Conservation (phyloP, 352 stramenopile genomes). For the Pythium brachiatum region DNA sequence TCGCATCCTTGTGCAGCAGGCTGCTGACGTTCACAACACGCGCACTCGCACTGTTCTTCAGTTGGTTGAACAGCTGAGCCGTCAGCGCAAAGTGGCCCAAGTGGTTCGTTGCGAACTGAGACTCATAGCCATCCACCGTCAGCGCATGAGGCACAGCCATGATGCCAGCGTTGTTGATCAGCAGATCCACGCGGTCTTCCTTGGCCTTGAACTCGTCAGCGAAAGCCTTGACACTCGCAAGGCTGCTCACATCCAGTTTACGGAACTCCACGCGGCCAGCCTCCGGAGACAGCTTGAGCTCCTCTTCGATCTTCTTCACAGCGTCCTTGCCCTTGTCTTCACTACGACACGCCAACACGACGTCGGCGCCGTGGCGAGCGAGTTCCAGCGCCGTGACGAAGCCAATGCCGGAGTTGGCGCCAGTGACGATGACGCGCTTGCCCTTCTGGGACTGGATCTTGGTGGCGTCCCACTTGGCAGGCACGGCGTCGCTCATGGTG, state of each 20-base stretch:
- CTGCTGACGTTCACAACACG: background rate
- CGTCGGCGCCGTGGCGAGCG: conserved; percentile 60
- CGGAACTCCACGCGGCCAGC: background rate
- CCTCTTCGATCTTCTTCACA: background rate
- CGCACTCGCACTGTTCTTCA: background rate
- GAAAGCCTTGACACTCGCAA: background rate
- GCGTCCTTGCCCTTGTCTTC: background rate
- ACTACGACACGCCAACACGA: background rate
- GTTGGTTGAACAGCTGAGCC: background rate
- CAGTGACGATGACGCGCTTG: conserved; percentile 79
- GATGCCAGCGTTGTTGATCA: conserved; percentile 19
- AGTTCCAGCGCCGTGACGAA: conserved; percentile 75
- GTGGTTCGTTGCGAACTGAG: conserved; percentile 38
- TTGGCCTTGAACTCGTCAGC: background rate
- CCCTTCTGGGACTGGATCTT: conserved; percentile 14
- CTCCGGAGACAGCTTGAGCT: background rate
- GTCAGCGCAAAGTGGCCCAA: conserved; percentile 26
- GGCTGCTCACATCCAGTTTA: background rate
- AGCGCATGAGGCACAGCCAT: conserved; percentile 24
- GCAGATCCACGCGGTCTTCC: background rate
- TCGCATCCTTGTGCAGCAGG: background rate
- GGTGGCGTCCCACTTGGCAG: conserved; percentile 1
- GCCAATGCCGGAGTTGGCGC: conserved; percentile 73
- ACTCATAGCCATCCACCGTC: conserved; percentile 29
- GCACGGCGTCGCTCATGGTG: background rate